Conservation (phyloP, 495 filamentous ascomycete genomes). For the Parmelia sp. region DNA sequence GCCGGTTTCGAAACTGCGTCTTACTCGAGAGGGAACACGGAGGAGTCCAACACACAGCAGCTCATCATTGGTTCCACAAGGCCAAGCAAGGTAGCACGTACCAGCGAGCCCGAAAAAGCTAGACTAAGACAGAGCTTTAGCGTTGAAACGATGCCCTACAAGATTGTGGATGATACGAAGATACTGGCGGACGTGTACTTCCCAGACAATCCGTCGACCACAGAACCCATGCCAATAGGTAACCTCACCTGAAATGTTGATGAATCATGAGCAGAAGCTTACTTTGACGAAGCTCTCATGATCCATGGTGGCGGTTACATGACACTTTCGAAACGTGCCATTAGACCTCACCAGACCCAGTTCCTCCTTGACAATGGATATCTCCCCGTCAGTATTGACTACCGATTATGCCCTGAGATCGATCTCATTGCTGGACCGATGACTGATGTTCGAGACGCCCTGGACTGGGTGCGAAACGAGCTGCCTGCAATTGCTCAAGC, state of each 20-base stretch:
- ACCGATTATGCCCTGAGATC: constrained; percentile 51
- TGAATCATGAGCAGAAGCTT: neutral
- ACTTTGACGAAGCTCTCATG: constrained; percentile 38
- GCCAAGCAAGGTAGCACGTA: constrained; percentile 6
- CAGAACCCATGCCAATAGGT: constrained; percentile 22
- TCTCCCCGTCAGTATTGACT: constrained; percentile 49
- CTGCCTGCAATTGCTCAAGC: constrained; percentile 39
- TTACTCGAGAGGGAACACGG: constrained; percentile 42
- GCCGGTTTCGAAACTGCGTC: constrained; percentile 43
- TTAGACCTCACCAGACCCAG: constrained; percentile 39
- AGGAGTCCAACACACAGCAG: constrained; percentile 26
- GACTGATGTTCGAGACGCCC: constrained; percentile 42
- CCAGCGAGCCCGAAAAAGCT: neutral
- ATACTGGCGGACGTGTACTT: constrained; percentile 39
- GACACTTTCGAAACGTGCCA: constrained; percentile 39
- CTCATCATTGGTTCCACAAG: constrained; percentile 25
- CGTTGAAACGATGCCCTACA: constrained; percentile 34
- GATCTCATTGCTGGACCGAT: constrained; percentile 44
- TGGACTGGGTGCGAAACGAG: constrained; percentile 36
- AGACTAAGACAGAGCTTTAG: constrained; percentile 10
- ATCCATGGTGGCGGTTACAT: constrained; percentile 48
- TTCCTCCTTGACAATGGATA: constrained; percentile 38
- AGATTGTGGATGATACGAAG: constrained; percentile 27
- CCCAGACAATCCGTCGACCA: constrained; percentile 17
- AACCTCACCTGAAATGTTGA: neutral